phyloP scores from a whole-genome alignment of 23 red algal species.

The Chondrus crispus region DNA sequence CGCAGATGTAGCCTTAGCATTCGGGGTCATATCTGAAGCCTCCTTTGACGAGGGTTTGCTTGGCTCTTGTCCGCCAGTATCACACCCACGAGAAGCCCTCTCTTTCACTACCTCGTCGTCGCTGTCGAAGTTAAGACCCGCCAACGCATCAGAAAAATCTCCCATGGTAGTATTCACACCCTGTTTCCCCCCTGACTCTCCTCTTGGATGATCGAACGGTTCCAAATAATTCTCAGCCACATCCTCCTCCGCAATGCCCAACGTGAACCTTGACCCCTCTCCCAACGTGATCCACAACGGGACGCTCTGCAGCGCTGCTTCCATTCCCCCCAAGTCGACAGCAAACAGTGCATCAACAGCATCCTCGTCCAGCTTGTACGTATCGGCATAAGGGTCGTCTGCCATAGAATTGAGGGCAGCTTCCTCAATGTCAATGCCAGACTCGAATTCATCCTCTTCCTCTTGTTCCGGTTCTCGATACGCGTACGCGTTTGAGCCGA shows the following conservation, averaged over 20 bases:
- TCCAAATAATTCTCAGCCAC: background rate
- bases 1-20: no score
- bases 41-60: no score
- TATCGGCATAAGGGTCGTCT: background rate
- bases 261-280: background rate
- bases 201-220: background rate
- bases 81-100: no score
- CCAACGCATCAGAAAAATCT: background rate
- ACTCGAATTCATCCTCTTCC: background rate
- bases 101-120: no score
- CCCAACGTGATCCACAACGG: background rate
- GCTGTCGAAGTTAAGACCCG: background rate
- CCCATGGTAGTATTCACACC: no score
- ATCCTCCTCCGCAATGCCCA: background rate
- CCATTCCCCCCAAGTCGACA: background rate
- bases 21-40: no score
- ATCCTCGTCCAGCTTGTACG: background rate
- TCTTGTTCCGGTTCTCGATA: background rate
- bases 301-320: background rate
- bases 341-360: background rate
- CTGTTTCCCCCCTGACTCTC: no score
- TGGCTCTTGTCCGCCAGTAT: no score
- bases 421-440: background rate
- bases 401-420: background rate
- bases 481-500: background rate